Conservation (phyloP, 2,329 filamentous ascomycete species). For the Pseudogymnoascus destructans region DNA sequence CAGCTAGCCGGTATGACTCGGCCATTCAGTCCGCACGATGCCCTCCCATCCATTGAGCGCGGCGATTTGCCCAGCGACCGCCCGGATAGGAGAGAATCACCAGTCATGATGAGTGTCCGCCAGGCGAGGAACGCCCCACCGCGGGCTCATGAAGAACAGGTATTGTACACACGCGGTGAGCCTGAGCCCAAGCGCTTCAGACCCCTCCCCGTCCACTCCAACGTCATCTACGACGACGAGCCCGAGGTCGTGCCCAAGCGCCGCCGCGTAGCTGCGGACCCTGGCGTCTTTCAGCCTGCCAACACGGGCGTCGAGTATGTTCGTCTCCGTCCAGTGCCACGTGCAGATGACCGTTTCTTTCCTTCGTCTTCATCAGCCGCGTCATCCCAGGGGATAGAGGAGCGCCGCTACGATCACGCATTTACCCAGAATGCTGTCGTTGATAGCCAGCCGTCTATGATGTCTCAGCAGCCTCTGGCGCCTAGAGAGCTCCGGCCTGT, state of each 20-base stretch:
- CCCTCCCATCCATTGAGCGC: constrained; percentile 5
- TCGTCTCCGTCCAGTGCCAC: background rate
- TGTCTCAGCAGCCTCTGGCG: background rate
- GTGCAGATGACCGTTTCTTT: background rate
- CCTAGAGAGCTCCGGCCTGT: background rate
- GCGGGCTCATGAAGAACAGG: background rate
- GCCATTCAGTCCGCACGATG: background rate
- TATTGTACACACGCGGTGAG: constrained; percentile 5
- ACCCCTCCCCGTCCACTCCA: background rate
- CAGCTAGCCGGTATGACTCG: background rate
- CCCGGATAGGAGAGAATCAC: background rate
- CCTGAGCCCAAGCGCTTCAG: background rate
- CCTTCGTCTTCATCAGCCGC: background rate
- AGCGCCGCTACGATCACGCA: background rate
- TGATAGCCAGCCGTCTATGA: background rate
- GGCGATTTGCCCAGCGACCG: background rate
- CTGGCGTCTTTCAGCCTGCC: background rate
- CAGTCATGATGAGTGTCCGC: background rate
- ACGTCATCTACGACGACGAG: constrained; percentile 6
- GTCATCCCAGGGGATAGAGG: background rate
- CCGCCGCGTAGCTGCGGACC: background rate
- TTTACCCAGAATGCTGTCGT: background rate
- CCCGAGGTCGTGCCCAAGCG: background rate
- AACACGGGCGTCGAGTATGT: background rate
- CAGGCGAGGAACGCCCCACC: background rate